These are phyloP conservation scores for Paecilomyces sp. DNA, from an alignment of 2,329 filamentous ascomycete genomes.

Conservation along the genomic window DNA sequence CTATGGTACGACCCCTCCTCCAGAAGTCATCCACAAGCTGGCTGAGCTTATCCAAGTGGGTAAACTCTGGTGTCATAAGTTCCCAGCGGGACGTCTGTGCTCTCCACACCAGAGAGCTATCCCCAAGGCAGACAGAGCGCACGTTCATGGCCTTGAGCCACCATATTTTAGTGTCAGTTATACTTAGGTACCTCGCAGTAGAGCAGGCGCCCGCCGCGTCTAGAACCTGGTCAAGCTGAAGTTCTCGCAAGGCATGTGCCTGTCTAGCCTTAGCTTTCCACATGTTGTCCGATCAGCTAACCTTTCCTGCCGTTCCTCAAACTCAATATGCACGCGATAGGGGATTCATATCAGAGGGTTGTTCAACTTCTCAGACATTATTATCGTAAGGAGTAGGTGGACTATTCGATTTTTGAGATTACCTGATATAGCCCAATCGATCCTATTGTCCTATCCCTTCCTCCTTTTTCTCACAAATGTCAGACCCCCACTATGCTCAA, in stretches of 20 bases:
- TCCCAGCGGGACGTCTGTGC: not conserved
- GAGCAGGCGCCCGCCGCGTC: not conserved
- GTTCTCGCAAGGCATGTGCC: not conserved
- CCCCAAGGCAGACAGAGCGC: not conserved
- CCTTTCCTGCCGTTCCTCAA: not conserved
- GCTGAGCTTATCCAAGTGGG: not conserved
- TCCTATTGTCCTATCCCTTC: not conserved
- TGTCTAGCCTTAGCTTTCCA: not conserved
- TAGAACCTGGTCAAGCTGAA: not conserved
- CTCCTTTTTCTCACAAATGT: not conserved
- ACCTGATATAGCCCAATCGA: not conserved
- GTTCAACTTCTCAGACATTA: too few relatives aligned
- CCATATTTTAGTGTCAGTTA: not conserved
- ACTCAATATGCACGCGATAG: not conserved
- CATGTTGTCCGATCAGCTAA: not conserved
- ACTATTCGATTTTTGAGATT: not conserved
- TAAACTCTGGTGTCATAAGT: not conserved
- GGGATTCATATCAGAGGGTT: not conserved
- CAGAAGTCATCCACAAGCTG: not conserved
- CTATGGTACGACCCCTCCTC: not conserved
- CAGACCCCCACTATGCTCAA: not conserved
- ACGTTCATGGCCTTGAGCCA: not conserved
- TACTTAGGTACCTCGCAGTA: not conserved
- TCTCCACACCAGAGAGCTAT: not conserved
- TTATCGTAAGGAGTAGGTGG: not conserved